Evolutionary conservation across 306 rosid species (phyloP), one percentile per base, ranked within the genome.

Genomic region (Glycyrrhiza uralensis): DNA sequence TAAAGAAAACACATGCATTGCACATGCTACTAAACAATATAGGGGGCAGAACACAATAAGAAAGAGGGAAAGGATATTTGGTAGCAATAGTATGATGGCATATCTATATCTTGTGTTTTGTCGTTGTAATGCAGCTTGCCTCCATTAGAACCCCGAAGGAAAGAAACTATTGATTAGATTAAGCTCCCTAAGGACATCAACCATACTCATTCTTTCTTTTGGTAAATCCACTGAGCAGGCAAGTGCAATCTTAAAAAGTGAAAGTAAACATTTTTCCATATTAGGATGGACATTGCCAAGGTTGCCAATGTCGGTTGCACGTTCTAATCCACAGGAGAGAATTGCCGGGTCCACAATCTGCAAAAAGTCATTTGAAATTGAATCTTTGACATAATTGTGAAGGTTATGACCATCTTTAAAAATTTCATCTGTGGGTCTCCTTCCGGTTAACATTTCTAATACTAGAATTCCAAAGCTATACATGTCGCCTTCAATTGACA

Each of bases 401-500:
- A 81, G 62, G 58, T 64, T 52, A 1, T 20, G 49, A 33, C 17
- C 67, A 35, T 73, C 73, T 73, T 32, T 4, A n/a, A 84, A 73
- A 13, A 49, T 50, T 69, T 72, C 71, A 50, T 79, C 71, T 6
- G 68, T 76, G 5, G 83, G 75, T 15, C 49, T 72, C 19, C 26
- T 50, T 73, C 83, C 74, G 0, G 71, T 78, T 20, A 84, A 47
- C 66, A 84, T 80, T 58, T 84, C 81, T 35, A 84, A 60, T 8
- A 35, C 2, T 11, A 74, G 61, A 32, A 84, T 70, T 11, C 85
- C 81, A 38, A 77, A 84, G 33, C 79, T 84, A 33, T 81, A 81
- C 20, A 57, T 29, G 9, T 81, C 83, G 0, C 83, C 75, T 7
- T 71, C 46, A 3, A 11, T 74, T 12, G 84, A 85, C 11, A 57